Evolutionary conservation across 805 yeast species (phyloP), one percentile per base, ranked within the genome.

Genomic region (Saccharomyces cerevisiae): DNA sequence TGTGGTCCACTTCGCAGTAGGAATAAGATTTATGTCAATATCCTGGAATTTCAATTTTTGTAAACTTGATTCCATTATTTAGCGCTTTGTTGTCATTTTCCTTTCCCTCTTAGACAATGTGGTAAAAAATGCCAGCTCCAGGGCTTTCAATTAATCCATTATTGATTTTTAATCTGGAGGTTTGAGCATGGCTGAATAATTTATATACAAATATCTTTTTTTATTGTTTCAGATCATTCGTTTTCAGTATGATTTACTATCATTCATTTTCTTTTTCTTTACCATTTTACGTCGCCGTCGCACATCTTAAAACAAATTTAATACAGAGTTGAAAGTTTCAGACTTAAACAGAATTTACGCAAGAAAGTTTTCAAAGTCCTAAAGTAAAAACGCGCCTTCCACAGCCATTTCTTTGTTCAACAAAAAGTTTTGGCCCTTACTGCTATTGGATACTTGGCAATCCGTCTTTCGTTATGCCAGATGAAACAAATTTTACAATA

Each of bases 381-480:
- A 5, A 22, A 17, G 21, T 13, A 27, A 32, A 14, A 17, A 9
- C 17, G 30, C 11, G 2, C 22, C 29, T 14, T 28, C 13, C 48
- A 27, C 29, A 27, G 48, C 29, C 48, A 28, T 9, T 36, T 36
- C 13, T 17, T 36, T 17, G 43, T 8, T 36, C 17, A 17, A 6
- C 9, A 36, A 17, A 36, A 17, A 22, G 1, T 21, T 36, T 22
- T 6, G 9, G 47, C 48, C 36, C 14, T 31, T 3, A 21, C 29
- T 32, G 9, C 47, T 41, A 43, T 51, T 21, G 26, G n/a, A 11
- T n/a, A n/a, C 31, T 13, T 29, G 47, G 4, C 13, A 36, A n/a
- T 10, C 48, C 51, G 31, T 51, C 31, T 36, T 47, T 54, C 3
- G 55, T 47, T 50, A 54, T 54, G 48, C 2, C 41, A 41, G 21